A percentile compares a stretch with the other conserved stretches of the same genome.
These are phyloP conservation scores for Penicillium sumatraense DNA, from an alignment of 2,329 filamentous ascomycete genomes.

Conservation along the genomic window DNA sequence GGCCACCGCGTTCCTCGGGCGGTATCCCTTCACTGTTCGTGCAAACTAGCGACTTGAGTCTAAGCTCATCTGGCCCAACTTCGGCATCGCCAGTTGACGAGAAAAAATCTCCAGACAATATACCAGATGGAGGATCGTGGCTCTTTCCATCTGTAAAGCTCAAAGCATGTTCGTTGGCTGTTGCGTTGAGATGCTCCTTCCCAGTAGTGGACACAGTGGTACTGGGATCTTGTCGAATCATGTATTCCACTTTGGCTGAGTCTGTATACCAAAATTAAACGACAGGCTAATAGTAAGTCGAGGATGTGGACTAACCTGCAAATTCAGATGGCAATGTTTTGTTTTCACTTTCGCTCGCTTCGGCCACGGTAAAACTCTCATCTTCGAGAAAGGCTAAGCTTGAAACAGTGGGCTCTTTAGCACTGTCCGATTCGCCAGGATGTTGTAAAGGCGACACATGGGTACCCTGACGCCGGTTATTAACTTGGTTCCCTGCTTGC, in stretches of 20 bases:
- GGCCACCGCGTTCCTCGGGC: background rate
- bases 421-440: background rate
- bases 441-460: background rate
- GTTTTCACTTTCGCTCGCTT: background rate
- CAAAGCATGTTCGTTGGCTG: background rate
- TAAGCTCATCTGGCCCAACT: slow-evolving; percentile 4
- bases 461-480: background rate
- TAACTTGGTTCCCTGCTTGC: background rate
- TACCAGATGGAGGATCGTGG: background rate
- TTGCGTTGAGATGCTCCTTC: background rate
- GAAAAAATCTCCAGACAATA: slow-evolving; percentile 2
- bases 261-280: background rate
- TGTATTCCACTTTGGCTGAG: background rate
- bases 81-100: background rate
- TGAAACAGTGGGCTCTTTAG: background rate
- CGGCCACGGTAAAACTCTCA: background rate
- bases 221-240: background rate
- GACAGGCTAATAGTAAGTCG: background rate
- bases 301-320: background rate
- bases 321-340: background rate
- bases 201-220: background rate
- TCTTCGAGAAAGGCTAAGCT: background rate
- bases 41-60: background rate
- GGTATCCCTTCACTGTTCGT: slow-evolving; percentile 3
- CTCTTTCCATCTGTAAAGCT: background rate